Conservation (phyloP, 441 rosid species). For the Omphalea diandra region DNA sequence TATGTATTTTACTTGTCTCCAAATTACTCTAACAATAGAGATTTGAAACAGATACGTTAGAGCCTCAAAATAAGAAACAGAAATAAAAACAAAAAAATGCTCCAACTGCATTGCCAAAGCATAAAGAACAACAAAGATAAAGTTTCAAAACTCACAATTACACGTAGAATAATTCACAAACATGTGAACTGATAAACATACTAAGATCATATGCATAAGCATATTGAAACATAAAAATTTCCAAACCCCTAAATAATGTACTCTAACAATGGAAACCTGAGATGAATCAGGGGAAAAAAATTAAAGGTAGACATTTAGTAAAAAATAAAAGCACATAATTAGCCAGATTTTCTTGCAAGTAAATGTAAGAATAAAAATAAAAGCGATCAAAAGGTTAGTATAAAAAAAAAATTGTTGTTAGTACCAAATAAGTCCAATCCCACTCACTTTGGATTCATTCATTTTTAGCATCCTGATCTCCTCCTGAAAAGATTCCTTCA, state of each 20-base stretch:
- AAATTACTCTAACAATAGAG: slow-evolving; percentile 40
- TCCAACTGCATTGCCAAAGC: not conserved
- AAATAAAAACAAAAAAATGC: not conserved
- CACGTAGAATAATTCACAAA: not conserved
- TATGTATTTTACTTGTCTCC: slow-evolving; percentile 58
- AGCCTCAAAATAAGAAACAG: slow-evolving; percentile 2
- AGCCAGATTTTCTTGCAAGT: not conserved
- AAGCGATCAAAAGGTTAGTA: not conserved
- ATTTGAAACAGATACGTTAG: slow-evolving; percentile 17
- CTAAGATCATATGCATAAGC: not conserved
- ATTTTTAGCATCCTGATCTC: slow-evolving; percentile 56
- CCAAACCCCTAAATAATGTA: slow-evolving; percentile 4
- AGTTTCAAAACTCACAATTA: not conserved
- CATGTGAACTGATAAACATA: not conserved
- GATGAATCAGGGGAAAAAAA: not conserved
- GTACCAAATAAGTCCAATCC: slow-evolving; percentile 5
- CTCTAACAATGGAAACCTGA: not conserved
- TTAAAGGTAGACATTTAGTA: not conserved
- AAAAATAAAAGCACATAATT: not conserved
- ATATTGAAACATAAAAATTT: not conserved
- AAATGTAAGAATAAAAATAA: too few species aligned
- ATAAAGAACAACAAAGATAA: not conserved
- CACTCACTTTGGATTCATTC: slow-evolving; percentile 71
- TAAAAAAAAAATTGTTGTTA: not conserved
- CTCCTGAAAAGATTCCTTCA: slow-evolving; percentile 55